Percentiles rank a stretch among this genome's conserved stretches.
These are phyloP conservation scores for Elongisporangium anandrum DNA, from an alignment of 352 stramenopile genomes.

Conservation along the genomic window DNA sequence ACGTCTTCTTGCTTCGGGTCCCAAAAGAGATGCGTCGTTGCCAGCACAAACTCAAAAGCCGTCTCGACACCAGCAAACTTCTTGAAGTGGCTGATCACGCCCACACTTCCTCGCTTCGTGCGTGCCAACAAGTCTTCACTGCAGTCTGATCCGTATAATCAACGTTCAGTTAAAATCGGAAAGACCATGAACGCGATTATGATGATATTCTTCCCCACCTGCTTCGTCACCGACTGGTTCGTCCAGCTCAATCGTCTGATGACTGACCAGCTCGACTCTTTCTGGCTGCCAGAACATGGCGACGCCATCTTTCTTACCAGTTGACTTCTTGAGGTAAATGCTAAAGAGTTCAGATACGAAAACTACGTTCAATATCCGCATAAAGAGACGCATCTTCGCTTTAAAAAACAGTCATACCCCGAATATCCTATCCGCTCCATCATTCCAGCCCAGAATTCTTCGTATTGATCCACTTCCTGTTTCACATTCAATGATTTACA, in stretches of 20 bases:
- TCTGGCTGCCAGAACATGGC: constrained; percentile 68
- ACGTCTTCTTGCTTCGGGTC: constrained; percentile 80
- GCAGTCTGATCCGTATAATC: constrained; percentile 25
- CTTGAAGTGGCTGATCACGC: constrained; percentile 53
- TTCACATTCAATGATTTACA: not conserved
- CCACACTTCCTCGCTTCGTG: constrained; percentile 49
- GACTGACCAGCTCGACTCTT: constrained; percentile 38
- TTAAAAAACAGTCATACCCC: constrained; percentile 25
- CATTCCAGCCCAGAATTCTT: constrained; percentile 56
- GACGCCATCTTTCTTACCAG: constrained; percentile 59
- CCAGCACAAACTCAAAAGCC: constrained; percentile 45
- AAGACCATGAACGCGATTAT: not conserved
- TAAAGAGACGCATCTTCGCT: not conserved
- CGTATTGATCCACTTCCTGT: constrained; percentile 77
- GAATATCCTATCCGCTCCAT: constrained; percentile 62
- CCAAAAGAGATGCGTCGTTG: constrained; percentile 87
- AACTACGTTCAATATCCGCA: not conserved
- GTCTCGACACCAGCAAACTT: constrained; percentile 10
- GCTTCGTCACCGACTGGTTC: constrained; percentile 45
- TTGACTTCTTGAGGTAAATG: constrained; percentile 67
- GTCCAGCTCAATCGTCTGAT: constrained; percentile 43
- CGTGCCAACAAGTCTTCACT: constrained; percentile 47
- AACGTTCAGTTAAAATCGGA: not conserved
- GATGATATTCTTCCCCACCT: constrained; percentile 14
- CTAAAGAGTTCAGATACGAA: constrained; percentile 13